Percentiles rank a stretch among this genome's conserved stretches.
Evolutionary conservation across 192 early-diverging fungal genomes (phyloP).

Genomic region (Linnemannia exigua): DNA sequence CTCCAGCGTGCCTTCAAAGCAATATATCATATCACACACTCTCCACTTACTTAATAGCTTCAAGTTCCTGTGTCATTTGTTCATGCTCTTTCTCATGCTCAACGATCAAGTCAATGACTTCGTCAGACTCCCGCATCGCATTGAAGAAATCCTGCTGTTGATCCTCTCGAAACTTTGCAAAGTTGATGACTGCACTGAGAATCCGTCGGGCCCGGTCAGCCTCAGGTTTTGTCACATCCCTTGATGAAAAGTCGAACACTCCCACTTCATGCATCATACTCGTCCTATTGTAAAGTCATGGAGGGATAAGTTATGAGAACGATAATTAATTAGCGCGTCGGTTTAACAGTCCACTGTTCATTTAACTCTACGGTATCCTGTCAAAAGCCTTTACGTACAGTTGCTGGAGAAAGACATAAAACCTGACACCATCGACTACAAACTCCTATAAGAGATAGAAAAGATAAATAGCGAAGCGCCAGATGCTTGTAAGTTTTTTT

Average conservation of each 20-base stretch:
- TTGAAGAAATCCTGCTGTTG: slow-evolving; percentile 47
- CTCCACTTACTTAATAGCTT: slow-evolving; percentile 14
- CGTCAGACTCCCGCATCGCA: slow-evolving; percentile 11
- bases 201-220: slow-evolving; percentile 73
- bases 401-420: slow-evolving; percentile 43
- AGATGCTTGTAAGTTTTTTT: not conserved
- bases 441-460: slow-evolving; percentile 31
- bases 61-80: slow-evolving; percentile 19
- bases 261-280: slow-evolving; percentile 80
- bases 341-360: not conserved
- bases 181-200: slow-evolving; percentile 91
- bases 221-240: slow-evolving; percentile 88
- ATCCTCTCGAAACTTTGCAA: slow-evolving; percentile 91
- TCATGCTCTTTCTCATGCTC: slow-evolving; percentile 23
- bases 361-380: not conserved
- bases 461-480: not conserved
- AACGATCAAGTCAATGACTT: slow-evolving; percentile 4
- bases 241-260: slow-evolving; percentile 79
- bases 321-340: not conserved
- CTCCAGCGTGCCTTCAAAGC: not conserved
- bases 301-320: not conserved
- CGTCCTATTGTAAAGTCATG: slow-evolving; percentile 38
- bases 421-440: slow-evolving; percentile 27
- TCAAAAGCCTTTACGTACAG: slow-evolving; percentile 13
- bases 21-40: not conserved